Base-by-base conservation (phyloP, 768 basidiomycete species). In the Naematelia encephala region DNA sequence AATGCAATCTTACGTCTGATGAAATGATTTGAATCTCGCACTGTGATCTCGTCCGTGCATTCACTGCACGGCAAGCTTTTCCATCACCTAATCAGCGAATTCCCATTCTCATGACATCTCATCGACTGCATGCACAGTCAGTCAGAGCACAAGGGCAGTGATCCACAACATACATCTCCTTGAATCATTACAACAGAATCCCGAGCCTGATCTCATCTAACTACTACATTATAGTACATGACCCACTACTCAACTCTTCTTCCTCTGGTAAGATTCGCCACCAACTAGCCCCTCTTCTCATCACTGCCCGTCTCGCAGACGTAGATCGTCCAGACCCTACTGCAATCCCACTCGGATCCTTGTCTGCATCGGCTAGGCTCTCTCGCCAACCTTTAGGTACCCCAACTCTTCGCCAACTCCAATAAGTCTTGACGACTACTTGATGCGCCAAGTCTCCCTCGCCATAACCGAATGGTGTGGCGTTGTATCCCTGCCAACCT, bases 361-460 rank as follows among this genome's bases (percentile, higher is more conserved):
- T 22, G 16, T 16, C 34, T 8, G 34, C 34, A 39, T 39, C 34
- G 8, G 34, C 34, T 8, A 39, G 34, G 34, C 34, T 39, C 25
- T 62, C 54, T 28, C 61, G 51, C 68, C 68, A 66, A 8, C 45
- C 48, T 3, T 16, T 25, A 2, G 63, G 59, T 2, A 65, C 54
- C 13, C 43, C 63, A 1, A 62, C 62, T 28, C 63, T 34, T 44
- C 54, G 62, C 70, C 70, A 72, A 27, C 58, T 60, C 58, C 57
- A 63, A 23, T 66, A 64, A 2, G 62, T 68, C 61, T 72, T 72
- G 19, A 72, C 27, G 16, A 65, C 61, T 4, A 57, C 22, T 30
- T 49, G 49, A 4, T 51, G 30, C 5, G 19, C 43, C 5, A 28
- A 12, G 3, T 63, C 57, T 8, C 16, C 29, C 26, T 60, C 23